phyloP scores from a whole-genome alignment of 2,329 filamentous ascomycete genomes.

The Fusarium haematococcum region DNA sequence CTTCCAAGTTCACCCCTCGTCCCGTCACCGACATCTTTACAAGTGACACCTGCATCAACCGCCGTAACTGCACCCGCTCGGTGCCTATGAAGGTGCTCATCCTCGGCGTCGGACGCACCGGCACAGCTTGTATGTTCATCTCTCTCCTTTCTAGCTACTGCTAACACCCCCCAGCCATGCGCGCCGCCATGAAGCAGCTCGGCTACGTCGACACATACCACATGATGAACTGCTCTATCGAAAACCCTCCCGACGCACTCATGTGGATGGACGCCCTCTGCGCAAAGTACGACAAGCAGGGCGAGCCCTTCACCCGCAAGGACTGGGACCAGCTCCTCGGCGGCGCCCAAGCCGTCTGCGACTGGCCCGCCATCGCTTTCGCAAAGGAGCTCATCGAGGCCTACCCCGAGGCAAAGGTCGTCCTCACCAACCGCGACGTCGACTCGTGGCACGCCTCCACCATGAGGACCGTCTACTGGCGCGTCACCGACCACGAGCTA shows the following conservation, averaged over 20 bases:
- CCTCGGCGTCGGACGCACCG: conserved; percentile 76
- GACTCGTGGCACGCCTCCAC: conserved; percentile 72
- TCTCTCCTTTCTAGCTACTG: background rate
- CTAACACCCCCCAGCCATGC: conserved; percentile 61
- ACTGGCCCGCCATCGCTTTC: conserved; percentile 67
- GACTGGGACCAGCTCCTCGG: conserved; percentile 78
- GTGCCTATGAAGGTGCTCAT: conserved; percentile 80
- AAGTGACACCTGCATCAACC: conserved; percentile 75
- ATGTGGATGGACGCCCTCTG: conserved; percentile 78
- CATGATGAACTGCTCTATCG: conserved; percentile 77
- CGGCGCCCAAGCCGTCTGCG: conserved; percentile 75
- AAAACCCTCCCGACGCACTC: conserved; percentile 68
- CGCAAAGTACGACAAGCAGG: conserved; percentile 57
- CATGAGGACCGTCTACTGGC: conserved; percentile 76
- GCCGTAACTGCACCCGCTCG: conserved; percentile 71
- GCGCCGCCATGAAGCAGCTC: conserved; percentile 73
- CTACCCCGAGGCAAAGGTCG: conserved; percentile 79
- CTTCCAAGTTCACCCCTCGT: conserved; percentile 45
- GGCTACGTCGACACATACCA: conserved; percentile 79
- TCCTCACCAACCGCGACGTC: conserved; percentile 75
- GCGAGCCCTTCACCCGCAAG: conserved; percentile 67
- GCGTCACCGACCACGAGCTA: conserved; percentile 71
- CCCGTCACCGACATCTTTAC: conserved; percentile 73
- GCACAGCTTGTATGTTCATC: conserved; percentile 73
- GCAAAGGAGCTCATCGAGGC: conserved; percentile 77